Base-by-base conservation (phyloP, 2,329 filamentous ascomycete species). In the Xylariaceae sp. region DNA sequence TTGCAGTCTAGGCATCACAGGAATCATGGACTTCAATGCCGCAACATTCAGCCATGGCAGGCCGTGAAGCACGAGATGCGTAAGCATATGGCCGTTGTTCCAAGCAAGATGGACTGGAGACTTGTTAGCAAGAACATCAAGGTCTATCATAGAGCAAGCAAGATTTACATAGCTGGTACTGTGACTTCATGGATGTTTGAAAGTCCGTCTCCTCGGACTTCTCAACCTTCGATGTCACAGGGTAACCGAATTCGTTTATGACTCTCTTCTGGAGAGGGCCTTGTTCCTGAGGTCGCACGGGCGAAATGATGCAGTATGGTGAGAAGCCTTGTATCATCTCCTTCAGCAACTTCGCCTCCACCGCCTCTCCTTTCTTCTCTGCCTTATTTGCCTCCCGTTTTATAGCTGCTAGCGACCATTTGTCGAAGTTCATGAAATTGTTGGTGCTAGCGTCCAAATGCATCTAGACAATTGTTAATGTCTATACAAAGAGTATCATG, bases 31-130 rank as follows among this genome's bases (percentile, higher is more conserved):
- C 34, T 55, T 24, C 2, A 73, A 28, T 1, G 65, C 36, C 1
- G 31, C 6, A 1, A 66, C 3, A 16, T 69, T 60, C 3, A 74
- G 19, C 52, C 63, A 67, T 0, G 68, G 62, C 5, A 70, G 43
- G 1, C 65, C 49, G n/a, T 70, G 64, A 1, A 73, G 51, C 2
- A 66, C 52, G 1, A 74, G 8, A 3, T 67, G 52, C 3, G 51
- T 64, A 2, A 74, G 56, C 0, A 53, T 21, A 2, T 17, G 3
- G 0, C 68, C 67, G 9, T 62, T 65, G 1, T 56, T 2, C n/a
- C 56, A 29, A 16, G 60, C 23, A 2, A 56, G 14, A 11, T 49
- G 37, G 1, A 62, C 63, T 65, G 44, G 9, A 51, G 26, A 36
- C 4, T 36, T 7, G 17, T 61, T 53, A 65, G 48, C 31, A 51